Evolutionary conservation across 2,329 filamentous ascomycete genomes (phyloP).

Genomic region (Aspergillus udagawae): DNA sequence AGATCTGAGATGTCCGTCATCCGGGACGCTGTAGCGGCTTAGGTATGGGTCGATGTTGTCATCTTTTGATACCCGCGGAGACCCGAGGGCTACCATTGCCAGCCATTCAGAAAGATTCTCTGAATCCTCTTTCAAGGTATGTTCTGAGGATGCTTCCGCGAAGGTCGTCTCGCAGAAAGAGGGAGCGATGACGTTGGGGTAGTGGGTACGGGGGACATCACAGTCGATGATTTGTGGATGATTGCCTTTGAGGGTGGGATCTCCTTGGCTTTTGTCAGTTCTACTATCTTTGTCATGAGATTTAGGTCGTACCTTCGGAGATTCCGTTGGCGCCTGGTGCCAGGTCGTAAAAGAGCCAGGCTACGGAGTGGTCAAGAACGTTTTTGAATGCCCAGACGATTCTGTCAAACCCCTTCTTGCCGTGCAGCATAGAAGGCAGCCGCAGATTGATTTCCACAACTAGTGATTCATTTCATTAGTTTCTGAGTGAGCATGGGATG

Average conservation of each 20-base stretch:
- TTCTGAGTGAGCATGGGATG: neutral
- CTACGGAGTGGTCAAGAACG: constrained; percentile 62
- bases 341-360: constrained; percentile 75
- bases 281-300: neutral
- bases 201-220: constrained; percentile 18
- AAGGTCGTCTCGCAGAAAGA: constrained; percentile 25
- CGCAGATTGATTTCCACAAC: constrained; percentile 75
- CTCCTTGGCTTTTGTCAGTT: constrained; percentile 18
- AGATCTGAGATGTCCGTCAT: constrained; percentile 18
- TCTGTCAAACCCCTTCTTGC: constrained; percentile 78
- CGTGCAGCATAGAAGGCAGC: constrained; percentile 70
- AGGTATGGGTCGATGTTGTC: constrained; percentile 43
- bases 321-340: constrained; percentile 15
- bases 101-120: constrained; percentile 61
- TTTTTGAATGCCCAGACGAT: constrained; percentile 75
- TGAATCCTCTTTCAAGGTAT: constrained; percentile 58
- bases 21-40: constrained; percentile 40
- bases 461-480: constrained; percentile 33
- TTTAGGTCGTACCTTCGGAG: constrained; percentile 39
- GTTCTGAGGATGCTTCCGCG: constrained; percentile 29
- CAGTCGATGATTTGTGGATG: constrained; percentile 35
- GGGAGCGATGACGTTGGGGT: constrained; percentile 29
- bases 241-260: constrained; percentile 33
- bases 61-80: constrained; percentile 33
- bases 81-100: constrained; percentile 49